These are phyloP conservation scores for Aspergillus puulaauensis DNA, from an alignment of 2,329 filamentous ascomycete genomes.

Conservation along the genomic window DNA sequence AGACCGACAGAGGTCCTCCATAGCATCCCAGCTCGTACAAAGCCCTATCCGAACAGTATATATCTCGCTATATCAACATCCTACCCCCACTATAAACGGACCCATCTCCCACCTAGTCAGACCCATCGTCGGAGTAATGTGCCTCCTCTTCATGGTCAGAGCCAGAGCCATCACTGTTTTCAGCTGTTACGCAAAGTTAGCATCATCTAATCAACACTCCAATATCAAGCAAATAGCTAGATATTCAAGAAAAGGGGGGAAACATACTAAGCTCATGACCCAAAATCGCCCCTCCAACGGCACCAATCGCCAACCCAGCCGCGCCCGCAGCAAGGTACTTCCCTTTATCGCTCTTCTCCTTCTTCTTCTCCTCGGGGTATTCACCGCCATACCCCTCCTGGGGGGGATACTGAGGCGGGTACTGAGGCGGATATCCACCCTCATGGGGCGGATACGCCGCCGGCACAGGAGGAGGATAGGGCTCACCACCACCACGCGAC, in stretches of 20 bases:
- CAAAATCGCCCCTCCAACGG: constrained; percentile 58
- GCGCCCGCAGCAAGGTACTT: constrained; percentile 57
- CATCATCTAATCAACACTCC: background rate
- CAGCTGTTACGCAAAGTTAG: constrained; percentile 7
- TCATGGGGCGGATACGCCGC: background rate
- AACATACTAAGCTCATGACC: constrained; percentile 57
- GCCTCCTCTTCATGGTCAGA: constrained; percentile 7
- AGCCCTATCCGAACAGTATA: no score
- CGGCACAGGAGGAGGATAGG: constrained; percentile 23
- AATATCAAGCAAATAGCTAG: background rate
- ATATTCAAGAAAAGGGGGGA: background rate
- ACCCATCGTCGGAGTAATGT: constrained; percentile 3
- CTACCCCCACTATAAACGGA: no score
- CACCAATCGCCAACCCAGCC: constrained; percentile 58
- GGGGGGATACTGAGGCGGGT: background rate
- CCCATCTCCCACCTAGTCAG: background rate
- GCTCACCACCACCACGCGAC: background rate
- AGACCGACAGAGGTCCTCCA: no score
- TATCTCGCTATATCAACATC: no score
- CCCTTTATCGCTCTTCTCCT: constrained; percentile 49
- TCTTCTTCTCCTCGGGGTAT: constrained; percentile 24
- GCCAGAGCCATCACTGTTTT: background rate
- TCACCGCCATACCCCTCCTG: constrained; percentile 1
- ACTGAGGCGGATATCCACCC: background rate
- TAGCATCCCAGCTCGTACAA: no score